Percentiles rank a stretch among this genome's conserved stretches.
phyloP scores from a whole-genome alignment of 73 alveolate species.

The Loxodes magnus region DNA sequence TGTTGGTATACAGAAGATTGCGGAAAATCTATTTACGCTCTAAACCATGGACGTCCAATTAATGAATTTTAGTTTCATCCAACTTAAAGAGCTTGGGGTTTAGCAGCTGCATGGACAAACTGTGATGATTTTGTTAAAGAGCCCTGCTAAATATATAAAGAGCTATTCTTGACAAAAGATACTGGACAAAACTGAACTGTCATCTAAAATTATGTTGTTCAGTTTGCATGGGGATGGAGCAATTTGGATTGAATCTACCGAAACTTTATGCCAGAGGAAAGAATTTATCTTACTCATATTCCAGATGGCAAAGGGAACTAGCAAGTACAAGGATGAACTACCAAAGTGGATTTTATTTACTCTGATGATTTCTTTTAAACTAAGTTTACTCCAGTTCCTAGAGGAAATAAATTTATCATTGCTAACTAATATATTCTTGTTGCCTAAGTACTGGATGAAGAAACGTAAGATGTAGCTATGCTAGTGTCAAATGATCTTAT shows the following conservation, averaged over 20 bases:
- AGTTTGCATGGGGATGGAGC: constrained; percentile 69
- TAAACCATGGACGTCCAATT: constrained; percentile 57
- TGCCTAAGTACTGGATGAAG: constrained; percentile 51
- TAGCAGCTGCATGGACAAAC: constrained; percentile 67
- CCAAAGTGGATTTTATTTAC: constrained; percentile 36
- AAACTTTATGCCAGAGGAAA: constrained; percentile 16
- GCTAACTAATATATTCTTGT: constrained; percentile 62
- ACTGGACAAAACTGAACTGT: constrained; percentile 67
- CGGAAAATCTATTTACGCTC: constrained; percentile 53
- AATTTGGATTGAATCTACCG: constrained; percentile 10
- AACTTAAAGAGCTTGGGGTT: constrained; percentile 57
- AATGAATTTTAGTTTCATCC: constrained; percentile 84
- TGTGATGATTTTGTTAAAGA: constrained; percentile 55
- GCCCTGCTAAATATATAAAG: constrained; percentile 51
- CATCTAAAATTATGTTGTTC: constrained; percentile 52
- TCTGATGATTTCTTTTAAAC: constrained; percentile 74
- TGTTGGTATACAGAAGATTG: constrained; percentile 81
- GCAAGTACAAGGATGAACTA: constrained; percentile 14
- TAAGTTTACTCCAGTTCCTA: constrained; percentile 32
- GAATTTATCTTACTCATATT: constrained; percentile 35
- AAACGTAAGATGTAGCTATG: constrained; percentile 42
- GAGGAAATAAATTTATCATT: constrained; percentile 67
- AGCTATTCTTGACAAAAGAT: constrained; percentile 61
- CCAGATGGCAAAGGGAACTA: constrained; percentile 25
- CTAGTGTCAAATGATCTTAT: constrained; percentile 27